Evolutionary conservation across 1,284 basidiomycete genomes (phyloP).

Genomic region (Marasmius sp.): DNA sequence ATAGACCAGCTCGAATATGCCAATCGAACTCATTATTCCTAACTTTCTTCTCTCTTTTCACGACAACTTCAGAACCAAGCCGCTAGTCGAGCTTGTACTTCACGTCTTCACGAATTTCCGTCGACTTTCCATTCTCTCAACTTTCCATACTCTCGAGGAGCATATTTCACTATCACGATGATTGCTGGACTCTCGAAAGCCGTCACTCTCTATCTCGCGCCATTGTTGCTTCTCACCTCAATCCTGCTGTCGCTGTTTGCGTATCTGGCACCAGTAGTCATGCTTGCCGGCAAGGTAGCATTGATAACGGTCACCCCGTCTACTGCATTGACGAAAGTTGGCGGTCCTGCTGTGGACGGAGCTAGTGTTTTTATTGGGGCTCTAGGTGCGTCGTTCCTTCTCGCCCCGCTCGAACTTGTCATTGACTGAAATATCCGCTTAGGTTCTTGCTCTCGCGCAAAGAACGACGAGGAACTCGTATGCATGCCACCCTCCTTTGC

Average conservation of each 20-base stretch:
- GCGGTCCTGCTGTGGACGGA: slow-evolving; percentile 56
- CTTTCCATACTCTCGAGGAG: background rate
- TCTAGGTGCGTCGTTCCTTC: slow-evolving; percentile 47
- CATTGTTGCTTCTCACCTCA: slow-evolving; percentile 62
- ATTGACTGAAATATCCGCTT: slow-evolving; percentile 2
- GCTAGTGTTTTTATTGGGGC: slow-evolving; percentile 68
- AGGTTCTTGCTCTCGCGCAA: slow-evolving; percentile 70
- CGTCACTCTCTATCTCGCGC: slow-evolving; percentile 67
- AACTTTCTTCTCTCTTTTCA: slow-evolving; percentile 13
- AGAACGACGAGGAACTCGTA: slow-evolving; percentile 46
- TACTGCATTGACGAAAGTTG: slow-evolving; percentile 42
- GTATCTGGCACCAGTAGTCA: slow-evolving; percentile 59
- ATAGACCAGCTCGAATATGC: background rate
- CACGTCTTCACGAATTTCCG: slow-evolving; percentile 11
- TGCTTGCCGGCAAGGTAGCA: slow-evolving; percentile 62
- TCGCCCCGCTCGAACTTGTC: background rate
- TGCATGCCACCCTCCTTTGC: slow-evolving; percentile 59
- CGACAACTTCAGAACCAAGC: slow-evolving; percentile 14
- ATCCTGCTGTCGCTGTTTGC: slow-evolving; percentile 65
- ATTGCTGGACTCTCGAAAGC: slow-evolving; percentile 71
- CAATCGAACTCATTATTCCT: background rate
- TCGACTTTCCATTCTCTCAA: slow-evolving; percentile 12
- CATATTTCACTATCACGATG: slow-evolving; percentile 40
- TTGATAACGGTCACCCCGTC: slow-evolving; percentile 67
- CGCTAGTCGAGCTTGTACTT: slow-evolving; percentile 32